A percentile compares a stretch with the other conserved stretches of the same genome.
phyloP scores from a whole-genome alignment of 805 yeast species.

The Hemisphaericaspora nanyangensis region DNA sequence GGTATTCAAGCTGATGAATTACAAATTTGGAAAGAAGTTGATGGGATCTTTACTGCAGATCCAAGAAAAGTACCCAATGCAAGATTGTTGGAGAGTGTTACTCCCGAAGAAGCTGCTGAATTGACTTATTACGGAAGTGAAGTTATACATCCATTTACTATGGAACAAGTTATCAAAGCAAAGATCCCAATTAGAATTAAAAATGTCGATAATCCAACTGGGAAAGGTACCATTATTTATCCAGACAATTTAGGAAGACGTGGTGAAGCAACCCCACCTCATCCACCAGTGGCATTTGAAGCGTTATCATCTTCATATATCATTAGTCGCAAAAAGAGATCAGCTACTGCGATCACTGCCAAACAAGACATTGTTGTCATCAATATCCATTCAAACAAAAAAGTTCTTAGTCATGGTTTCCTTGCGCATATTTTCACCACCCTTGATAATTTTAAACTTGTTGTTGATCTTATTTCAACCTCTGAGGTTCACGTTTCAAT shows the following conservation, averaged over 20 bases:
- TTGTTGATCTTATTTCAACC: conserved; percentile 93
- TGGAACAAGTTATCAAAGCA: conserved; percentile 97
- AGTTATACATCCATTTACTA: conserved; percentile 97
- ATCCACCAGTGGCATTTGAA: conserved; percentile 80
- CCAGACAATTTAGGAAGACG: conserved; percentile 84
- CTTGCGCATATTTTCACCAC: conserved; percentile 86
- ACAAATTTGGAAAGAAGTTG: conserved; percentile 99
- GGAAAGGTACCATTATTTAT: conserved; percentile 88
- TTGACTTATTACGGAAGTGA: conserved; percentile 96
- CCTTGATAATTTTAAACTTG: conserved; percentile 76
- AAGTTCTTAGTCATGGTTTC: conserved; percentile 91
- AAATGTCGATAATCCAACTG: conserved; percentile 91
- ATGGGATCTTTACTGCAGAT: conserved; percentile 97
- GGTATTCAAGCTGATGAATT: conserved; percentile 89
- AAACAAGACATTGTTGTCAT: conserved; percentile 89
- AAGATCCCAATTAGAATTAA: conserved; percentile 95
- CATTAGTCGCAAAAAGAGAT: conserved; percentile 47
- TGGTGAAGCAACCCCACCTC: conserved; percentile 91
- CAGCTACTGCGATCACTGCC: conserved; percentile 95
- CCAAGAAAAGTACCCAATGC: conserved; percentile 94
- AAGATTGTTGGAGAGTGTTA: conserved; percentile 76
- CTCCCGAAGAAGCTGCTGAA: conserved; percentile 99
- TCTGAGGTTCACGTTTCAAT: conserved; percentile 97
- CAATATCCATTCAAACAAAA: conserved; percentile 90
- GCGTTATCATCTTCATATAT: conserved; percentile 35